These are phyloP conservation scores for Adansonia gregorii DNA, from an alignment of 441 rosid species.

Conservation along the genomic window DNA sequence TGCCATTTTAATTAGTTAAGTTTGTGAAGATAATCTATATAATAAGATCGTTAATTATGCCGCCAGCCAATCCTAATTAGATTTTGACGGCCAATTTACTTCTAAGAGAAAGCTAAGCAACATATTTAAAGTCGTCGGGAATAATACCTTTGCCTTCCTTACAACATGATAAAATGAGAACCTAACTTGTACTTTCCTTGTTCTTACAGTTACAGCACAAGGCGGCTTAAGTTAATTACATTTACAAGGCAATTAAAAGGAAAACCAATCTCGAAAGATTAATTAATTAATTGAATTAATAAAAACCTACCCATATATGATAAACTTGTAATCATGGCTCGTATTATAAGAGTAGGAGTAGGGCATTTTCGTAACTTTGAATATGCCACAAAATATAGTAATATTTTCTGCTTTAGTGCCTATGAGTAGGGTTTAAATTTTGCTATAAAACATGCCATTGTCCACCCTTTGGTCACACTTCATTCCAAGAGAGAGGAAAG, in stretches of 20 bases:
- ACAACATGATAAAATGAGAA: not conserved
- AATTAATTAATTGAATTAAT: not conserved
- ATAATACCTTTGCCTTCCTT: not conserved
- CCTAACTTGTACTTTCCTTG: slow-evolving; percentile 14
- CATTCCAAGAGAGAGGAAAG: slow-evolving; percentile 22
- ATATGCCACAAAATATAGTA: slow-evolving; percentile 3
- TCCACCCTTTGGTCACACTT: slow-evolving; percentile 13
- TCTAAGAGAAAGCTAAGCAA: not conserved
- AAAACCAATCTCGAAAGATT: not conserved
- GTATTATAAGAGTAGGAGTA: not conserved
- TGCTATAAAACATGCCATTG: slow-evolving; percentile 35
- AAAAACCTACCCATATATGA: not conserved
- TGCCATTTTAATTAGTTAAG: not conserved
- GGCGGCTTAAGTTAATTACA: slow-evolving; percentile 37
- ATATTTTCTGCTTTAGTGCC: slow-evolving; percentile 22
- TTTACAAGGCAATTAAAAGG: slow-evolving; percentile 8
- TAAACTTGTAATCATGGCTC: no score
- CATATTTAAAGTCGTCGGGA: not conserved
- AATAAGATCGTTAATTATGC: not conserved
- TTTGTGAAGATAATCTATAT: not conserved
- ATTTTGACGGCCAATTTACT: not conserved
- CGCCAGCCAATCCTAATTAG: not conserved
- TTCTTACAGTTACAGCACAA: slow-evolving; percentile 20
- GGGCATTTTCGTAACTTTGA: slow-evolving; percentile 36
- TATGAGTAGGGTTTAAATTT: slow-evolving; percentile 16